Percentiles rank a stretch among this genome's conserved stretches.
These are phyloP conservation scores for Penicillium riverlandense DNA, from an alignment of 495 filamentous ascomycete species.

Conservation along the genomic window DNA sequence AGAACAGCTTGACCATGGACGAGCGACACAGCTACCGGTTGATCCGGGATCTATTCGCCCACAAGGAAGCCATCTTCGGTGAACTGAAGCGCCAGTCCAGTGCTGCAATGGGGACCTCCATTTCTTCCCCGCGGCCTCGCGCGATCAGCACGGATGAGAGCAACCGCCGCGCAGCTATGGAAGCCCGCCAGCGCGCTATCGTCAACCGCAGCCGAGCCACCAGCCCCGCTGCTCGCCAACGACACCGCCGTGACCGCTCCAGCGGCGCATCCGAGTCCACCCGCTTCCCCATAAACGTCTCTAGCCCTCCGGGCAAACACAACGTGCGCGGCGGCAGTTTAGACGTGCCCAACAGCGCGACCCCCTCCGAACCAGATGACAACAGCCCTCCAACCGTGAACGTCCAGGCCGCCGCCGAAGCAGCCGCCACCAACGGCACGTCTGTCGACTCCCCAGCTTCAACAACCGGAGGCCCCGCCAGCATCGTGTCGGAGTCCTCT, in stretches of 20 bases:
- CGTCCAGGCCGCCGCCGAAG: constrained; percentile 13
- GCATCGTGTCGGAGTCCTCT: constrained; percentile 23
- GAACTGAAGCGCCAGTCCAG: constrained; percentile 90
- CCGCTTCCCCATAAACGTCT: constrained; percentile 72
- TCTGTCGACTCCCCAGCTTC: constrained; percentile 29
- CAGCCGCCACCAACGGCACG: constrained; percentile 26
- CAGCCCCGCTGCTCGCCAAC: constrained; percentile 61
- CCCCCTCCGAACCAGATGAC: constrained; percentile 13
- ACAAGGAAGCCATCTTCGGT: constrained; percentile 92
- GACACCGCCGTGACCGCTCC: constrained; percentile 70
- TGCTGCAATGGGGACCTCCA: constrained; percentile 39
- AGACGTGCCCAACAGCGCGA: constrained; percentile 50
- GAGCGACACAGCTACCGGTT: constrained; percentile 91
- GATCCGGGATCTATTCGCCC: constrained; percentile 83
- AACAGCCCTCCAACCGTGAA: constrained; percentile 14
- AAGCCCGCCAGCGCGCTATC: constrained; percentile 81
- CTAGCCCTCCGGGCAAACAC: constrained; percentile 52
- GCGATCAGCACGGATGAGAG: constrained; percentile 95
- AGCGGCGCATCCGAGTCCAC: constrained; percentile 64
- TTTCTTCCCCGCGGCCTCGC: constrained; percentile 51
- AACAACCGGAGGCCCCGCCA: constrained; percentile 19
- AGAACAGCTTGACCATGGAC: constrained; percentile 87
- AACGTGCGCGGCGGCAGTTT: constrained; percentile 47
- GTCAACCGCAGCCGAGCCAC: constrained; percentile 65
- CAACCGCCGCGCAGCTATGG: constrained; percentile 87